These are phyloP conservation scores for Lippia alba DNA, from an alignment of 305 asterid genomes.

Conservation along the genomic window DNA sequence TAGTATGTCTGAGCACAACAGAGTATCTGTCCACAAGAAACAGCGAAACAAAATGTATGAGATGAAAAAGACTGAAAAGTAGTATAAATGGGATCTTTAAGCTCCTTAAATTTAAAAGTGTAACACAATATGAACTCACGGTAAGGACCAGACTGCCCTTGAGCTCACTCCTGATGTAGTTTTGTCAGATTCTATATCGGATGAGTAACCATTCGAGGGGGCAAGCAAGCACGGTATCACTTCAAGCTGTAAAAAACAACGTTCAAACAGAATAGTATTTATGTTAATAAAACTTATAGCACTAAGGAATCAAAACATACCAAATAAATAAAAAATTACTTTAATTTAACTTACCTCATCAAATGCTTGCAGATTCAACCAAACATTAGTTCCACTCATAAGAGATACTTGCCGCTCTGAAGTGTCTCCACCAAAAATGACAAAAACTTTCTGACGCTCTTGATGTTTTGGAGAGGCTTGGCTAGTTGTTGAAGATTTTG, in stretches of 20 bases:
- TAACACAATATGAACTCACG: slow-evolving; percentile 57
- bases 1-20: slow-evolving; percentile 89
- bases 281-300: slow-evolving; percentile 12
- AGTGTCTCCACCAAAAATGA: slow-evolving; percentile 88
- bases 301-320: background rate
- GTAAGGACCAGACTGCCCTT: slow-evolving; percentile 81
- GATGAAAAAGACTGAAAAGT: background rate
- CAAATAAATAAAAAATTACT: background rate
- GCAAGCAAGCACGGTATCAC: slow-evolving; percentile 86
- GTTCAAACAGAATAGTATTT: slow-evolving; percentile 20
- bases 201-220: slow-evolving; percentile 49
- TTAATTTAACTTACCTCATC: slow-evolving; percentile 65
- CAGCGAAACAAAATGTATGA: slow-evolving; percentile 15
- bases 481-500: slow-evolving; percentile 43
- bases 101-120: slow-evolving; percentile 10
- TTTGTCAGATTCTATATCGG: slow-evolving; percentile 40
- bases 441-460: slow-evolving; percentile 61
- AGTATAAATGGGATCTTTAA: slow-evolving; percentile 9
- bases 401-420: slow-evolving; percentile 98
- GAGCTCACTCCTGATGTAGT: slow-evolving; percentile 45
- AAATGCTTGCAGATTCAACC: slow-evolving; percentile 84
- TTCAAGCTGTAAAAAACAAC: slow-evolving; percentile 68
- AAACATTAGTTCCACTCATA: slow-evolving; percentile 97
- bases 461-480: slow-evolving; percentile 38
- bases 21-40: slow-evolving; percentile 68